Conservation (phyloP, 805 yeast genomes). For the Metschnikowia lunata region DNA sequence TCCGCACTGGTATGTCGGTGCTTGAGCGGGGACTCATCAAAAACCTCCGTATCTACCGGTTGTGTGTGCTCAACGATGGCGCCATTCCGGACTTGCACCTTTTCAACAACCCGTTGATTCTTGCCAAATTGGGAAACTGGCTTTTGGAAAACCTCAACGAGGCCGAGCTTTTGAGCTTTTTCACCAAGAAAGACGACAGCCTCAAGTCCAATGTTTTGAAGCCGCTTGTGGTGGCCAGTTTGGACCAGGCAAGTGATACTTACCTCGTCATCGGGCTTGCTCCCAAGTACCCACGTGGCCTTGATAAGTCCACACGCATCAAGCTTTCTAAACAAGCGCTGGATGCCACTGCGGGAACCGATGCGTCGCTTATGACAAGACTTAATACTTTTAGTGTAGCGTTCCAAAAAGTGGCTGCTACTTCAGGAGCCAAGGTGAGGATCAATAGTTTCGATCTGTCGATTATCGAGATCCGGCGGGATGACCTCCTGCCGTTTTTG, state of each 20-base stretch:
- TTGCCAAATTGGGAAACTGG: conserved; percentile 87
- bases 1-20: conserved; percentile 84
- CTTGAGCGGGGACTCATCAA: conserved; percentile 78
- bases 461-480: conserved; percentile 82
- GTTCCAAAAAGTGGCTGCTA: conserved; percentile 80
- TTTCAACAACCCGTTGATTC: conserved; percentile 81
- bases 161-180: conserved; percentile 42
- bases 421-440: conserved; percentile 82
- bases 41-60: conserved; percentile 71
- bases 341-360: conserved; percentile 16
- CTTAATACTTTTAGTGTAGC: conserved; percentile 85
- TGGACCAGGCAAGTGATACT: conserved; percentile 68
- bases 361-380: conserved; percentile 40
- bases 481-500: conserved; percentile 81
- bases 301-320: conserved; percentile 33
- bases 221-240: conserved; percentile 83
- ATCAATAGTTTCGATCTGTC: conserved; percentile 95
- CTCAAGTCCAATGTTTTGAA: conserved; percentile 36
- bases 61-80: conserved; percentile 84
- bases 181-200: conserved; percentile 29
- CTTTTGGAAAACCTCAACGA: conserved; percentile 85
- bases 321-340: conserved; percentile 22
- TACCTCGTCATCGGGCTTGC: conserved; percentile 88
- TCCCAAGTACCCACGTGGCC: conserved; percentile 63
- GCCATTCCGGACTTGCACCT: conserved; percentile 66